These are phyloP conservation scores for Coniophora puteana DNA, from an alignment of 1,284 basidiomycete species.

Conservation along the genomic window DNA sequence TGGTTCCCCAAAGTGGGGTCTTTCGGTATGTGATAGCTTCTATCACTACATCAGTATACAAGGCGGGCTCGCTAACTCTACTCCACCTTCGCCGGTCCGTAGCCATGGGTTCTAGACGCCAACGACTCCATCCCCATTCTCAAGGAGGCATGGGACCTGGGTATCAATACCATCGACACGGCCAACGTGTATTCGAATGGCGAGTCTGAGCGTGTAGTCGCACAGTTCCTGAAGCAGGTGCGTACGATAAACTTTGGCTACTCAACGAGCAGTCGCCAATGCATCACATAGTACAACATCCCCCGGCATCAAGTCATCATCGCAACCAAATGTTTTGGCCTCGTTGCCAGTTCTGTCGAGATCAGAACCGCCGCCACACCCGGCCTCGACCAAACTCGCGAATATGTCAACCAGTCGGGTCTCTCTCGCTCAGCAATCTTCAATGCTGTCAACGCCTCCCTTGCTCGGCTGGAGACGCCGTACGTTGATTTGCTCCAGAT, in stretches of 20 bases:
- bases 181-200: constrained; percentile 57
- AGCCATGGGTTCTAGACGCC: constrained; percentile 44
- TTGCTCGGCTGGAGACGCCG: constrained; percentile 36
- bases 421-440: constrained; percentile 42
- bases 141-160: constrained; percentile 45
- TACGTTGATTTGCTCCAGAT: constrained; percentile 47
- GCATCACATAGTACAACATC: constrained; percentile 40
- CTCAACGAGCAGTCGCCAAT: background rate
- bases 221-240: constrained; percentile 50
- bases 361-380: background rate
- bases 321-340: constrained; percentile 34
- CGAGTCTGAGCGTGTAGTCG: constrained; percentile 41
- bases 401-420: constrained; percentile 42
- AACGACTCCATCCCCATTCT: constrained; percentile 35
- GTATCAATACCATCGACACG: constrained; percentile 48
- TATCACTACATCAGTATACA: constrained; percentile 6
- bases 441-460: constrained; percentile 40
- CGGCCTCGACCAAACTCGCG: constrained; percentile 17
- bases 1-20: constrained; percentile 36
- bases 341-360: constrained; percentile 16
- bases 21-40: too few species aligned
- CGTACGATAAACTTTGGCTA: background rate
- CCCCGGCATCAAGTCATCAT: constrained; percentile 50
- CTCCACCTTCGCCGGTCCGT: background rate
- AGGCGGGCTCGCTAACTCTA: background rate